Conservation (phyloP, 2,329 filamentous ascomycete genomes). For the Mycosphaerella sp. region DNA sequence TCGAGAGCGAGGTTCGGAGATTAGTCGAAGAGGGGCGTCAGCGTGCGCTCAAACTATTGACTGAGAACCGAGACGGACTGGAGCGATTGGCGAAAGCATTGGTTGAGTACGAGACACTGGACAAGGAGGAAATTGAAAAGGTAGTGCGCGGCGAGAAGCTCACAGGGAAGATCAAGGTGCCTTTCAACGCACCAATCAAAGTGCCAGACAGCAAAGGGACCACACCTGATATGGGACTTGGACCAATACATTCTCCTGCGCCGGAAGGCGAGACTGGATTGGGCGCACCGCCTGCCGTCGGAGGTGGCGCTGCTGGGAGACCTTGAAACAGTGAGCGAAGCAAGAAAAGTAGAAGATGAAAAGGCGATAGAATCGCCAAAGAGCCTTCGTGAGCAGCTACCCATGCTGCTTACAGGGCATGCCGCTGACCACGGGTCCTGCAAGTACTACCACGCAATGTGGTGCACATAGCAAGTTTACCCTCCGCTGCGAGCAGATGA, state of each 20-base stretch:
- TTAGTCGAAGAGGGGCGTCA: conserved; percentile 74
- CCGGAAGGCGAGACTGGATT: conserved; percentile 1
- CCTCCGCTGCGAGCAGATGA: too few relatives aligned
- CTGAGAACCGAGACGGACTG: conserved; percentile 71
- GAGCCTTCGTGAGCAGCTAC: conserved; percentile 1
- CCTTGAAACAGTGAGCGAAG: conserved; percentile 4
- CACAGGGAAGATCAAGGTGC: conserved; percentile 55
- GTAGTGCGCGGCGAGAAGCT: conserved; percentile 83
- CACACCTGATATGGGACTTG: conserved; percentile 5
- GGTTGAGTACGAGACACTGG: conserved; percentile 88
- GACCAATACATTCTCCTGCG: conserved; percentile 5
- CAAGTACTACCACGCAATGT: not conserved
- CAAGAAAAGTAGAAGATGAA: not conserved
- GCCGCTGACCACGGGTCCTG: not conserved
- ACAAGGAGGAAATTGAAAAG: conserved; percentile 81
- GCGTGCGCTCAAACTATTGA: conserved; percentile 65
- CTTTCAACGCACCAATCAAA: conserved; percentile 58
- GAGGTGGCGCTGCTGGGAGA: conserved; percentile 3
- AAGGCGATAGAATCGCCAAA: not conserved
- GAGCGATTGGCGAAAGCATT: conserved; percentile 83
- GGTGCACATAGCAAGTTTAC: not conserved
- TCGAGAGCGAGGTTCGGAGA: conserved; percentile 81
- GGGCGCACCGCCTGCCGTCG: conserved; percentile 5
- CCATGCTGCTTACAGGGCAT: conserved; percentile 4
- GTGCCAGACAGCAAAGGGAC: conserved; percentile 48